phyloP scores from a whole-genome alignment of 495 filamentous ascomycete genomes.

The Penicillium silybi region DNA sequence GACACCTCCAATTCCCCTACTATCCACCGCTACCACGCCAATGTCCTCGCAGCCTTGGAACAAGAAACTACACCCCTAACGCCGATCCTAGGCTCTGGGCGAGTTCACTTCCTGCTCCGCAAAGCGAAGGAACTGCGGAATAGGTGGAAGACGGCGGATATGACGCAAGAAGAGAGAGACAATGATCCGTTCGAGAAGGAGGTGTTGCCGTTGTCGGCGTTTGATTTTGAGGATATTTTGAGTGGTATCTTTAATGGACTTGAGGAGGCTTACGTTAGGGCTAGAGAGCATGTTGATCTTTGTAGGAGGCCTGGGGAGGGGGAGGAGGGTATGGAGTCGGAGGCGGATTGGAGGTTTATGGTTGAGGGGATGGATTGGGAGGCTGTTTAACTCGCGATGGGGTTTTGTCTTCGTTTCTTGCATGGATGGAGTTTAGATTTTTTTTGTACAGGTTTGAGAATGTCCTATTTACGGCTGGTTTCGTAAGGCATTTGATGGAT shows the following conservation, averaged over 20 bases:
- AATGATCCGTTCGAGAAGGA: conserved; percentile 9
- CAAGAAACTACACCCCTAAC: conserved; percentile 47
- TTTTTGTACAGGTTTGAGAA: not conserved
- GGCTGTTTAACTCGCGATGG: conserved; percentile 29
- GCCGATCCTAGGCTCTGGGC: conserved; percentile 43
- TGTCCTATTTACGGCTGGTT: not conserved
- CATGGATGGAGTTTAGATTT: not conserved
- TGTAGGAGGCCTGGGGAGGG: conserved; percentile 13
- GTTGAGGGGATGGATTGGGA: conserved; percentile 67
- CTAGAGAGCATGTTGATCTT: conserved; percentile 25
- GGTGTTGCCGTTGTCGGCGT: conserved; percentile 42
- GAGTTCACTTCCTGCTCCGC: conserved; percentile 45
- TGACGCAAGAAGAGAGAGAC: conserved; percentile 33
- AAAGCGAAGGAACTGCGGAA: conserved; percentile 63
- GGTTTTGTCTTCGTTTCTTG: not conserved
- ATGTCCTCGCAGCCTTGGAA: conserved; percentile 56
- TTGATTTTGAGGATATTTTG: conserved; percentile 55
- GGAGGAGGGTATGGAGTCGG: conserved; percentile 11
- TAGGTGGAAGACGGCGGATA: conserved; percentile 60
- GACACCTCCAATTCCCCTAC: no score
- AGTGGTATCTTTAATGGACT: conserved; percentile 35
- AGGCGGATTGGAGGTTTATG: conserved; percentile 55
- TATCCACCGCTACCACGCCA: conserved; percentile 58
- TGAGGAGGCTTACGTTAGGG: conserved; percentile 31
- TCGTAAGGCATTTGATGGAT: not conserved